phyloP scores from a whole-genome alignment of 2,329 filamentous ascomycete species.

The Xylaria sp. region DNA sequence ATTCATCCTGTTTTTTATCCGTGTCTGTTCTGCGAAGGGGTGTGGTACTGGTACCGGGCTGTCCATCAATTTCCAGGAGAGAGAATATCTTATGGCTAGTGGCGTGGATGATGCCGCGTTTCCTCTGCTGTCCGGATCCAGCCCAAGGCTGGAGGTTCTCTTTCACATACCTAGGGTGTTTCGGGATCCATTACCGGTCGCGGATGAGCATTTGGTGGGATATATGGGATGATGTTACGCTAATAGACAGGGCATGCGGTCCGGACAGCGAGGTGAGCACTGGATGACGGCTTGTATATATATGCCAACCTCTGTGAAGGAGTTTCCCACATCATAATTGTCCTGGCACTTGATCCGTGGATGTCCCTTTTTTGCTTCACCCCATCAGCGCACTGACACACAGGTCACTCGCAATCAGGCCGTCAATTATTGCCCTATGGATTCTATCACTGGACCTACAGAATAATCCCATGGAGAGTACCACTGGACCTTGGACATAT shows the following conservation, averaged over 20 bases:
- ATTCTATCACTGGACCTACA: conserved; percentile 22
- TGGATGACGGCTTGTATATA: conserved; percentile 61
- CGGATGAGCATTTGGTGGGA: conserved; percentile 48
- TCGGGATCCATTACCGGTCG: conserved; percentile 47
- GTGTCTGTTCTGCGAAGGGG: conserved; percentile 46
- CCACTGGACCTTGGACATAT: conserved; percentile 5
- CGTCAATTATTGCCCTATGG: conserved; percentile 10
- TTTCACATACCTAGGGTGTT: conserved; percentile 45
- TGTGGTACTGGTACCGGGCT: conserved; percentile 44
- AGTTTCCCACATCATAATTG: conserved; percentile 46
- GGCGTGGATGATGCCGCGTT: conserved; percentile 48
- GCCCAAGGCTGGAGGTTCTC: conserved; percentile 47
- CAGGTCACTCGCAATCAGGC: conserved; percentile 33
- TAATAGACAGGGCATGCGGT: conserved; percentile 54
- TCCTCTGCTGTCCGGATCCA: conserved; percentile 56
- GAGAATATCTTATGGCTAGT: conserved; percentile 46
- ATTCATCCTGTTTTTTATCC: conserved; percentile 46
- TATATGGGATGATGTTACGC: conserved; percentile 47
- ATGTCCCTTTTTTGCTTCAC: conserved; percentile 31
- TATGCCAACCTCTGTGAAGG: conserved; percentile 59
- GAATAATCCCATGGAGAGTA: conserved; percentile 23
- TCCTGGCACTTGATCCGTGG: conserved; percentile 44
- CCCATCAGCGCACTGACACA: conserved; percentile 38
- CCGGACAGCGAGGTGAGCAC: conserved; percentile 66
- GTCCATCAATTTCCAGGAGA: conserved; percentile 48